Conservation (phyloP, 805 yeast genomes). For the Cyberlindnera maritima region DNA sequence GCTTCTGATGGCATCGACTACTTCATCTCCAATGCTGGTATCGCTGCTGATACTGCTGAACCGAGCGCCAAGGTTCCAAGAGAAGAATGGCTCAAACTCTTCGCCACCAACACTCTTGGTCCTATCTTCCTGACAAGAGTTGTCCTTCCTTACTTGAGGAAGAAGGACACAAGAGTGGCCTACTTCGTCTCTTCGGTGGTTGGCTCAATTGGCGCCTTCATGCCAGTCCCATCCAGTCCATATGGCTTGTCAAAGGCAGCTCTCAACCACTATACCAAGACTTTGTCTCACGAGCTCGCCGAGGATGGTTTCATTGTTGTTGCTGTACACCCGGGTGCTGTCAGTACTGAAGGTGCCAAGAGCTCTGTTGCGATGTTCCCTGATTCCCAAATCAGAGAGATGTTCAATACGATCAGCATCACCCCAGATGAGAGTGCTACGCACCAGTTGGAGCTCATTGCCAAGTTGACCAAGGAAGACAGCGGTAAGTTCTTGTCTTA, state of each 20-base stretch:
- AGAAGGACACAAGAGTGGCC: slow-evolving; percentile 24
- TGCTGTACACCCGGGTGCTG: slow-evolving; percentile 39
- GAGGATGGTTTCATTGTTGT: slow-evolving; percentile 29
- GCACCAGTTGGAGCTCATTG: slow-evolving; percentile 18
- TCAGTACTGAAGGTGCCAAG: slow-evolving; percentile 33
- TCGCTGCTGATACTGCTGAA: slow-evolving; percentile 4
- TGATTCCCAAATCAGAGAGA: background rate
- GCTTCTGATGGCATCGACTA: slow-evolving; percentile 26
- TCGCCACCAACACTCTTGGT: slow-evolving; percentile 25
- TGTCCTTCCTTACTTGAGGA: slow-evolving; percentile 23
- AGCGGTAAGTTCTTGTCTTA: slow-evolving; percentile 28
- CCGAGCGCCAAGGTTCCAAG: slow-evolving; percentile 1
- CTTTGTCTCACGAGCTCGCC: slow-evolving; percentile 28
- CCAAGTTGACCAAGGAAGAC: slow-evolving; percentile 21
- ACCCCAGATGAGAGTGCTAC: slow-evolving; percentile 29
- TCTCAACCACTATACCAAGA: slow-evolving; percentile 30
- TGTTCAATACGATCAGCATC: slow-evolving; percentile 2
- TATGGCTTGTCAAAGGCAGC: slow-evolving; percentile 40
- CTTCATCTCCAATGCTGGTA: slow-evolving; percentile 29
- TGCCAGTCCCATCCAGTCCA: slow-evolving; percentile 23
- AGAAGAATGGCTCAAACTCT: slow-evolving; percentile 16
- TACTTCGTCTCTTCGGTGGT: slow-evolving; percentile 28
- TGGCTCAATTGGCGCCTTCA: slow-evolving; percentile 23
- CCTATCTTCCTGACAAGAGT: slow-evolving; percentile 22
- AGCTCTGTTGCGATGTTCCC: background rate